Conservation (phyloP, 116 monocot species). For the Phalaenopsis hybrid region DNA sequence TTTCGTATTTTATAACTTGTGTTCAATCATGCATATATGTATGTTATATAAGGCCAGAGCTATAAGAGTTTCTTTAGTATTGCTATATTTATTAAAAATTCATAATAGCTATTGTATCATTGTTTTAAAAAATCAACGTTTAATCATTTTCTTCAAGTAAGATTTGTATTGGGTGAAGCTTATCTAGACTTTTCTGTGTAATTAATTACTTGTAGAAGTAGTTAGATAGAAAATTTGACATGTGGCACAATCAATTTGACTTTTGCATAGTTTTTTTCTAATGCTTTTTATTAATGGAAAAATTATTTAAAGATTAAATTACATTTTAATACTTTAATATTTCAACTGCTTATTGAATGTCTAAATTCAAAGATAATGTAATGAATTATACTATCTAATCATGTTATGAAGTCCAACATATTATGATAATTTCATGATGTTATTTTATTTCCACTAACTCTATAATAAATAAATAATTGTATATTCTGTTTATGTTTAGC, state of each 20-base stretch:
- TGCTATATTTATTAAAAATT: not conserved
- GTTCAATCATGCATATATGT: not conserved
- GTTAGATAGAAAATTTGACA: not conserved
- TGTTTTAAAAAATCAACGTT: not conserved
- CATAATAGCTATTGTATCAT: not conserved
- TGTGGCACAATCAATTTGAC: not conserved
- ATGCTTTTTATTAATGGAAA: not conserved
- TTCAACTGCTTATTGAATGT: no score
- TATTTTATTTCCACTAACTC: no score
- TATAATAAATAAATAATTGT: no score
- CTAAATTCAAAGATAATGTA: no score
- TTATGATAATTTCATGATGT: no score
- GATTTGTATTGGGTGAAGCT: not conserved
- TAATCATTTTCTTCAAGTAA: not conserved
- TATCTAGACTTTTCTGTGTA: not conserved
- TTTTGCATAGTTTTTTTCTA: not conserved
- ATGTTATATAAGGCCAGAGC: not conserved
- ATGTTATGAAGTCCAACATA: no score
- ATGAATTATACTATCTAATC: no score
- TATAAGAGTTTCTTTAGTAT: not conserved
- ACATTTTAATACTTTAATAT: no score
- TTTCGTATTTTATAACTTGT: not conserved
- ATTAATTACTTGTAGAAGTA: not conserved
- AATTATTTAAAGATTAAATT: no score
- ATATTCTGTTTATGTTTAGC: no score